These are phyloP conservation scores for Wallacemonas sp. DNA, from an alignment of 208 protist species.

Conservation along the genomic window DNA sequence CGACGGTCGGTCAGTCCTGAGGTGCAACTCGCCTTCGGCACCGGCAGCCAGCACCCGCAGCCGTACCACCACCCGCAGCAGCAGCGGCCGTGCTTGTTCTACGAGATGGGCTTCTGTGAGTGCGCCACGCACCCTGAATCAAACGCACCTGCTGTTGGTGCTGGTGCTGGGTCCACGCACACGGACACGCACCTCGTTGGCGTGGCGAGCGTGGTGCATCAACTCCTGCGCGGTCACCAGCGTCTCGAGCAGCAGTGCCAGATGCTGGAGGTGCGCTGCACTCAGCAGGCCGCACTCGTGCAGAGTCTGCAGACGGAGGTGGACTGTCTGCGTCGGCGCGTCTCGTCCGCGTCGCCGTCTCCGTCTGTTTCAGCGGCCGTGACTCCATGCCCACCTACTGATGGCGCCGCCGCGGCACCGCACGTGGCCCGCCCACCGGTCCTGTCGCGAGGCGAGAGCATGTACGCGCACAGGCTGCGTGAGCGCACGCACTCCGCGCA, in stretches of 20 bases:
- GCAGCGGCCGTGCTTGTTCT: conserved; percentile 7
- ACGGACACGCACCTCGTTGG: conserved; percentile 28
- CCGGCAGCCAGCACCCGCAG: no score
- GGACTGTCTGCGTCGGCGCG: conserved; percentile 15
- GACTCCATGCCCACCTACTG: neutral
- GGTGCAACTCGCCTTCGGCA: no score
- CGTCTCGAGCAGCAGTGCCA: conserved; percentile 26
- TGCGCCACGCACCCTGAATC: neutral
- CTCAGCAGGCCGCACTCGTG: conserved; percentile 17
- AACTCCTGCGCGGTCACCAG: conserved; percentile 27
- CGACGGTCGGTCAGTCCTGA: neutral
- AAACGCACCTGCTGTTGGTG: neutral
- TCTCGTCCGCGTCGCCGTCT: conserved; percentile 7
- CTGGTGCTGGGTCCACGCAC: no score
- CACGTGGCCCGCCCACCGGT: conserved; percentile 25
- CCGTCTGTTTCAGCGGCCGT: neutral
- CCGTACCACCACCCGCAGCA: neutral
- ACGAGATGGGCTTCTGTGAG: conserved; percentile 11
- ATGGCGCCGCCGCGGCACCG: neutral
- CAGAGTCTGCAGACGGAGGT: conserved; percentile 25
- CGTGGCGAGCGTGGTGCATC: conserved; percentile 22
- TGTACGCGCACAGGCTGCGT: conserved; percentile 35
- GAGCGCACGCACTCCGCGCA: conserved; percentile 26
- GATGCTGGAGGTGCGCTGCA: conserved; percentile 28
- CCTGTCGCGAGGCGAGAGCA: conserved; percentile 18